Conservation (phyloP, 78 protist genomes). For the Dictyostelium brefeldianum region DNA sequence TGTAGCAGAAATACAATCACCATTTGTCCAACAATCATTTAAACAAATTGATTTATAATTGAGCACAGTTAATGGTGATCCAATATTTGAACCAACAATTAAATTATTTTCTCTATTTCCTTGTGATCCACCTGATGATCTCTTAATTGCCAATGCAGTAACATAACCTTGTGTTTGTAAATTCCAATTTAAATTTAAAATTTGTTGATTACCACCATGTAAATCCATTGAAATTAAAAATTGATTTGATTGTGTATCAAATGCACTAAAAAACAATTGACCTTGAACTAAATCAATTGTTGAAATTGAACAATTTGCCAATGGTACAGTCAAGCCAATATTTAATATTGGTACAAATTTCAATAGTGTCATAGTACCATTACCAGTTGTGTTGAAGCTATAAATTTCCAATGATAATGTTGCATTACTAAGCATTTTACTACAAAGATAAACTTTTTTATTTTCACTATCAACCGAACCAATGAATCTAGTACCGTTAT, state of each 20-base stretch:
- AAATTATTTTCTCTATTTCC: background rate
- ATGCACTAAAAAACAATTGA: background rate
- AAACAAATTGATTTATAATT: slow-evolving; percentile 22
- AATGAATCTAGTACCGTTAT: slow-evolving; percentile 2
- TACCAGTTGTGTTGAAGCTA: too few species aligned
- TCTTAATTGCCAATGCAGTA: background rate
- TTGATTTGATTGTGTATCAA: background rate
- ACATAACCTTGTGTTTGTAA: background rate
- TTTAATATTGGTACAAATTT: background rate
- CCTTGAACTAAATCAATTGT: slow-evolving; percentile 14
- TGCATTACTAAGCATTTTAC: background rate
- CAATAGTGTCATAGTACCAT: background rate
- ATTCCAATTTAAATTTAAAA: background rate
- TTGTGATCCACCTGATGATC: background rate
- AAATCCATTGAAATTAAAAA: slow-evolving; percentile 5
- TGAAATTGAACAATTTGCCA: background rate
- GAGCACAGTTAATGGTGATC: background rate
- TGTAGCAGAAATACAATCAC: slow-evolving; percentile 17
- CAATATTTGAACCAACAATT: background rate
- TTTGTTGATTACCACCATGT: background rate
- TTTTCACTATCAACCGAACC: background rate
- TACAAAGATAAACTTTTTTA: background rate
- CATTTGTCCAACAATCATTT: slow-evolving; percentile 28
- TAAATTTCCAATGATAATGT: slow-evolving; percentile 5
- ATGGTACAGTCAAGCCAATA: background rate